Evolutionary conservation across 2,329 filamentous ascomycete genomes (phyloP), one percentile per base, ranked within the genome.

Genomic region (Hypomyces perniciosus): DNA sequence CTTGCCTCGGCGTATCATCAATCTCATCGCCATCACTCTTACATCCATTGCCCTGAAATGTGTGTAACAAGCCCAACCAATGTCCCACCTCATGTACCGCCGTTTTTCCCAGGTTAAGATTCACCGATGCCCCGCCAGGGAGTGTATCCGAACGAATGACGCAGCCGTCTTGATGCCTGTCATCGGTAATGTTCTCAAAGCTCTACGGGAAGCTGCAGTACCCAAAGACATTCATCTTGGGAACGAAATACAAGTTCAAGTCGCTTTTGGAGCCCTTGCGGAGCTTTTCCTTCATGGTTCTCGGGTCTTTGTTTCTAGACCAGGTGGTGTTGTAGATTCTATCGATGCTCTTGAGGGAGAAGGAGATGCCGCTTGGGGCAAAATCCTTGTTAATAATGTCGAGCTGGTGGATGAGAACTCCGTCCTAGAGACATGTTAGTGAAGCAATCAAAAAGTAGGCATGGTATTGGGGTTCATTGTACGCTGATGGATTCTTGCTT

Each of bases 181-280:
- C 41, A 4, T 42, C 10, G 5, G 31, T 43, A 3, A 49, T 51
- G 26, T 57, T 30, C 6, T 56, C 54, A 45, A 61, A 66, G 13
- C 59, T 52, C 44, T 59, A 58, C 27, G 72, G 71, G 59, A 73
- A 68, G 57, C 71, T 70, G 63, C 69, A 72, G 58, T 69, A 68
- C n/a, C 71, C 72, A 42, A 58, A 59, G n/a, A 48, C 31, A 7
- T 12, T 10, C 12, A 57, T 35, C 5, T 39, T 50, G n/a, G 61
- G 59, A 46, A 71, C 61, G 60, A 74, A 72, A 66, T 75, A 76
- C 38, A 76, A 28, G 63, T 76, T 76, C 30, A 76, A 67, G 51
- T 70, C 64, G 3, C 58, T 38, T 56, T 71, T 71, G 44, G 53
- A 62, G 48, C 68, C 69, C 61, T 70, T 67, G 54, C 70, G 69